A percentile compares a stretch with the other conserved stretches of the same genome.
Evolutionary conservation across 2,329 filamentous ascomycete species (phyloP).

Genomic region (Ascochyta lentis): DNA sequence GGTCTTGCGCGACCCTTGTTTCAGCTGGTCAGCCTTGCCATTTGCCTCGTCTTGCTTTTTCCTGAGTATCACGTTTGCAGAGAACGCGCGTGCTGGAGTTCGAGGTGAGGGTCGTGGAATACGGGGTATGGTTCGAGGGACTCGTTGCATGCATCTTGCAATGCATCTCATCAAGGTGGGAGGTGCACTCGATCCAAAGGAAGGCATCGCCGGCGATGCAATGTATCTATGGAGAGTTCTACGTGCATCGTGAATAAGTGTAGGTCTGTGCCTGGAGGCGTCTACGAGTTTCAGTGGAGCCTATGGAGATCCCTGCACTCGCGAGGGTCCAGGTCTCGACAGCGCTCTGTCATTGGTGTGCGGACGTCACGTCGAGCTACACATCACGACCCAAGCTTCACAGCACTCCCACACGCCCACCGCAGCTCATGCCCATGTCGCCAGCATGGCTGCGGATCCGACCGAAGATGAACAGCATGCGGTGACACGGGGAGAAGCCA

Average conservation of each 20-base stretch:
- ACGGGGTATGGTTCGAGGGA: constrained; percentile 10
- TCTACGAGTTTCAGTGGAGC: constrained; percentile 13
- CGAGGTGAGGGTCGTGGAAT: constrained; percentile 2
- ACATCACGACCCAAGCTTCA: constrained; percentile 30
- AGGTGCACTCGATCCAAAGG: constrained; percentile 1
- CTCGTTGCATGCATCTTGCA: constrained; percentile 13
- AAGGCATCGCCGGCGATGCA: constrained; percentile 10
- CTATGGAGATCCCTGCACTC: constrained; percentile 14
- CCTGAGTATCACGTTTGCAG: constrained; percentile 17
- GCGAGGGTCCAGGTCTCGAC: constrained; percentile 15
- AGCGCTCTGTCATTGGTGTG: constrained; percentile 10
- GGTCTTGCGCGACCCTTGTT: constrained; percentile 39
- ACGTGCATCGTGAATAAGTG: constrained; percentile 3
- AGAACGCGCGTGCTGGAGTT: constrained; percentile 23
- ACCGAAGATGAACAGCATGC: constrained; percentile 35
- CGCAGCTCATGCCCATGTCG: constrained; percentile 45
- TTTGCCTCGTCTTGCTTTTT: constrained; percentile 30
- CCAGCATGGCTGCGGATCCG: constrained; percentile 50
- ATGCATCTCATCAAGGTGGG: constrained; percentile 2
- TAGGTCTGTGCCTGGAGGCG: constrained; percentile 9
- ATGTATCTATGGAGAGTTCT: background rate
- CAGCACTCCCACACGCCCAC: constrained; percentile 24
- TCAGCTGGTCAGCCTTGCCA: constrained; percentile 18
- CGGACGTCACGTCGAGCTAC: constrained; percentile 31
- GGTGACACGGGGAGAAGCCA: constrained; percentile 9